Percentiles rank a stretch among this genome's conserved stretches.
These are phyloP conservation scores for Camelina neglecta DNA, from an alignment of 345 rosid species.

Conservation along the genomic window DNA sequence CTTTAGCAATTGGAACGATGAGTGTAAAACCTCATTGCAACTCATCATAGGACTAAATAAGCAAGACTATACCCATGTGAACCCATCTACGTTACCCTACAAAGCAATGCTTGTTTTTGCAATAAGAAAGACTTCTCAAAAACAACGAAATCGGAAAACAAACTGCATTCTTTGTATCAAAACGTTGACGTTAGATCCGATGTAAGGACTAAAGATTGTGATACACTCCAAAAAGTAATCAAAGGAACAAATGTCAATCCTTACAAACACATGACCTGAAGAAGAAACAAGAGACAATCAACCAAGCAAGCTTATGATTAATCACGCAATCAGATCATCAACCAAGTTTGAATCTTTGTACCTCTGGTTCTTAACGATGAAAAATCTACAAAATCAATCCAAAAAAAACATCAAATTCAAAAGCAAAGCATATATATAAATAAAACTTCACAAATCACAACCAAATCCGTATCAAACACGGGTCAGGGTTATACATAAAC, in stretches of 20 bases:
- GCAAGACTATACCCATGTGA: background rate
- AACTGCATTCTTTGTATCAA: background rate
- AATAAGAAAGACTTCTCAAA: background rate
- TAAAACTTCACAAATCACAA: conserved; percentile 22
- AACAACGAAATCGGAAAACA: background rate
- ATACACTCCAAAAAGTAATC: background rate
- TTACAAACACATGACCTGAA: background rate
- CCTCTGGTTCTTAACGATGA: background rate
- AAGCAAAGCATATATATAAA: conserved; percentile 18
- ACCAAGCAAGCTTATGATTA: background rate
- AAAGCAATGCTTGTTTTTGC: background rate
- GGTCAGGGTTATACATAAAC: conserved; percentile 4
- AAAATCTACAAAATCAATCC: conserved; percentile 11
- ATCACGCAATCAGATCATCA: background rate
- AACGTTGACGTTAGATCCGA: background rate
- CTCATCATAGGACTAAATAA: conserved; percentile 42
- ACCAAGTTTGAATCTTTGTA: background rate
- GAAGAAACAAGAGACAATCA: background rate
- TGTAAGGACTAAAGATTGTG: background rate
- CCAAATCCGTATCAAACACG: background rate
- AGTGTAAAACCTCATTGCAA: conserved; percentile 27
- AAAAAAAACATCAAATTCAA: background rate
- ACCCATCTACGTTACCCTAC: background rate
- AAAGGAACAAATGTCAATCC: background rate
- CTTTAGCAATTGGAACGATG: conserved; percentile 50